Evolutionary conservation across 176 grass and related monocot genomes (phyloP).

Genomic region (Aegilops sharonensis): DNA sequence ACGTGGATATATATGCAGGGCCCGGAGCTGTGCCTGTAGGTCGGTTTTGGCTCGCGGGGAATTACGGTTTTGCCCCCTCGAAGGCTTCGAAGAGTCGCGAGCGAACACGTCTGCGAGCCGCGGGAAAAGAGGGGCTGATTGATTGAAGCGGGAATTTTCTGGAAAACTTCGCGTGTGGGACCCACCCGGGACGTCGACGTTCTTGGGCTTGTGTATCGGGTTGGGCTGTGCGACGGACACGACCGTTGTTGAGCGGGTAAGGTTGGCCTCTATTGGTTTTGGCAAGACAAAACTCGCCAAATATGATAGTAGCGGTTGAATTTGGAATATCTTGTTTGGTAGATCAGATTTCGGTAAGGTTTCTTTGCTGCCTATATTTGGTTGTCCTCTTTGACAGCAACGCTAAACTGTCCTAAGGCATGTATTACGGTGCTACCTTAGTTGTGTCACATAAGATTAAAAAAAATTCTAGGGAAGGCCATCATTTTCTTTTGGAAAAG

Average conservation of each 20-base stretch:
- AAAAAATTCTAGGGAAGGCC: too few relatives aligned
- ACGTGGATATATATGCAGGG: conserved; percentile 7
- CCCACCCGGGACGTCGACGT: neutral
- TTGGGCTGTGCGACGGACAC: neutral
- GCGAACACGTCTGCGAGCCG: conserved; percentile 24
- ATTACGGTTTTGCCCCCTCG: conserved; percentile 20
- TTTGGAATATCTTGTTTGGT: neutral
- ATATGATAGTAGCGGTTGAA: neutral
- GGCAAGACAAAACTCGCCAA: neutral
- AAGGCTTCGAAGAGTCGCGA: neutral
- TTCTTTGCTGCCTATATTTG: neutral
- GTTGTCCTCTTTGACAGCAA: neutral
- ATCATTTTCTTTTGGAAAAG: too few relatives aligned
- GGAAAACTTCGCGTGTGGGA: neutral
- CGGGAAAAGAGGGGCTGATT: neutral
- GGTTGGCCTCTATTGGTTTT: neutral
- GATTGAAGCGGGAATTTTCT: neutral
- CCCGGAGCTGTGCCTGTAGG: neutral
- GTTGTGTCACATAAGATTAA: too few relatives aligned
- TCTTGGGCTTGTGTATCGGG: neutral
- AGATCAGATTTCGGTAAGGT: neutral
- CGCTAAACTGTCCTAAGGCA: too few relatives aligned
- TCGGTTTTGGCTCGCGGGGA: neutral
- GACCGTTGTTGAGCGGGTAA: too few relatives aligned
- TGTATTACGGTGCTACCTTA: too few relatives aligned